phyloP scores from a whole-genome alignment of 1,284 basidiomycete genomes.

The Trichosporon sp. region DNA sequence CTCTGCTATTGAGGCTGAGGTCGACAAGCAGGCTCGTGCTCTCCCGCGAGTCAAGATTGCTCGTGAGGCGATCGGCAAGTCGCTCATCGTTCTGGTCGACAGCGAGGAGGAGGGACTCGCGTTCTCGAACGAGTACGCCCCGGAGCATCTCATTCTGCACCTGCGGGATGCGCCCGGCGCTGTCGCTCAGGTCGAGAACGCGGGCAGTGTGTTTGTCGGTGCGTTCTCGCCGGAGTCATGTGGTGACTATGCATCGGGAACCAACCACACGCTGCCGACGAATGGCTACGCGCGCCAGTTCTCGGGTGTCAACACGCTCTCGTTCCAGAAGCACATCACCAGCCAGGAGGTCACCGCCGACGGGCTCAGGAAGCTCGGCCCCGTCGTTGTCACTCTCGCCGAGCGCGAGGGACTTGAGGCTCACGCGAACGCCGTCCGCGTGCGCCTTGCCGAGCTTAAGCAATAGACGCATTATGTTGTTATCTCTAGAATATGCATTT shows the following conservation, averaged over 20 bases:
- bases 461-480: constrained; percentile 5
- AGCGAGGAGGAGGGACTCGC: constrained; percentile 68
- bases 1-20: constrained; percentile 70
- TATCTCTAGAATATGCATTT: constrained; percentile 1
- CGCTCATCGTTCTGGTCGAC: constrained; percentile 73
- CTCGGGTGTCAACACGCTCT: constrained; percentile 92
- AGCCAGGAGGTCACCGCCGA: constrained; percentile 80
- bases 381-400: constrained; percentile 82
- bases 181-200: constrained; percentile 71
- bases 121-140: constrained; percentile 96
- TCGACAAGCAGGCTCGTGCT: constrained; percentile 81
- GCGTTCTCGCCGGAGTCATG: constrained; percentile 79
- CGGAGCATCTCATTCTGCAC: constrained; percentile 92
- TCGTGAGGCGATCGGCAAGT: constrained; percentile 83
- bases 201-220: constrained; percentile 95
- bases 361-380: constrained; percentile 75
- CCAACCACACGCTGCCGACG: constrained; percentile 93
- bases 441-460: constrained; percentile 31
- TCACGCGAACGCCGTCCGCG: constrained; percentile 61
- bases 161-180: constrained; percentile 63
- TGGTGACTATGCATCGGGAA: constrained; percentile 97
- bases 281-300: constrained; percentile 96
- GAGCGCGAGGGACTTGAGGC: constrained; percentile 93
- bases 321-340: constrained; percentile 99
- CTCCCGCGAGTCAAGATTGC: constrained; percentile 86